Base-by-base conservation (phyloP, 352 stramenopile species). In the Globisporangium viniferum region DNA sequence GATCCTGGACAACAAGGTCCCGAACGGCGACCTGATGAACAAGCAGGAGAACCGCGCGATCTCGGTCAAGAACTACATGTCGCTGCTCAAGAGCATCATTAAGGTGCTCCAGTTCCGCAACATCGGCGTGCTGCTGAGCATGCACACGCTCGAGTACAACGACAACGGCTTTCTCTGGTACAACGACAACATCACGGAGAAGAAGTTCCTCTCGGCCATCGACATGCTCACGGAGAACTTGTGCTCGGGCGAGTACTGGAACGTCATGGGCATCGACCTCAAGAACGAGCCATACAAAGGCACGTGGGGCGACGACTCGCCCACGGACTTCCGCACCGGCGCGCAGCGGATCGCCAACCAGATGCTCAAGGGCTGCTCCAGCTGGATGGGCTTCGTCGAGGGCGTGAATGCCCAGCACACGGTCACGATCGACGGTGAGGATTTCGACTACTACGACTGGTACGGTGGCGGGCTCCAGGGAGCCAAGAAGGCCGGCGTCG, bases 1-100 rank as follows among this genome's bases (percentile, higher is more conserved):
- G 71, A 82, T 93, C 53, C 65, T 93, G 20, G 78, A 74, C 2
- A 91, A 93, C 67, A 78, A 77, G n/a, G 63, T 77, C 12, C 83
- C 83, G 15, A 77, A 80, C 67, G 63, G 51, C 10, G 70, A 57
- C 18, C 65, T 88, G 29, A 82, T 88, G 46, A 87, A 87, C 63
- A 75, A 67, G 6, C 70, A 81, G 12, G 74, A 82, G 36, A 93
- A 92, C 69, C 85, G 83, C 35, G 85, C 81, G 0, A 70, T 93
- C 27, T 80, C 71, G n/a, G 67, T 86, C 12, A 82, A 75, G 46
- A 74, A 76, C 66, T 88, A 86, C 67, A 72, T 88, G 29, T 74
- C 73, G 14, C 57, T 86, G 15, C 72, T 88, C 24, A 75, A 86
- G 39, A 80, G 76, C 35, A 80, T 88, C 61, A 55, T 87, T 36